phyloP scores from a whole-genome alignment of 805 yeast genomes.

The Yarrowia porcina region DNA sequence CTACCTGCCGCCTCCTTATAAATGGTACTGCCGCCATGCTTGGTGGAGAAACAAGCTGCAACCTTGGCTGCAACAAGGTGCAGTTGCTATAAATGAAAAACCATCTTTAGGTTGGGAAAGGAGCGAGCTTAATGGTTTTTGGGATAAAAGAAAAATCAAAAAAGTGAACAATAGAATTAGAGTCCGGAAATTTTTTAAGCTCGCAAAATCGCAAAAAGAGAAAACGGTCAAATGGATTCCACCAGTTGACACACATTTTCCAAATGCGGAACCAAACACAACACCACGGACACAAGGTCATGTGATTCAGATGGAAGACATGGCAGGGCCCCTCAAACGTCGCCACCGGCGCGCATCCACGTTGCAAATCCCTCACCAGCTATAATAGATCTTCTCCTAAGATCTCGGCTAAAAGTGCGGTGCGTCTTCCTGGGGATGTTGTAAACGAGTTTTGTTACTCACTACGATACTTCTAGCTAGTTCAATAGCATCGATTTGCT shows the following conservation, averaged over 20 bases:
- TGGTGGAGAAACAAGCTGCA: conserved; percentile 22
- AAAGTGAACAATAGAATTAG: not conserved
- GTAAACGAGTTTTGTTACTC: too few species aligned
- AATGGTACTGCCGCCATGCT: conserved; percentile 17
- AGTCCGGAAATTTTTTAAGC: conserved; percentile 18
- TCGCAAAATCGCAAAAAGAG: not conserved
- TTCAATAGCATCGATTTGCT: not conserved
- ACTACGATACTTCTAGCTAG: too few species aligned
- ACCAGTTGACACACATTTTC: not conserved
- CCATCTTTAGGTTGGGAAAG: conserved; percentile 11
- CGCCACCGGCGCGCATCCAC: not conserved
- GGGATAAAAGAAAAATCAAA: not conserved
- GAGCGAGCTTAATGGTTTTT: not conserved
- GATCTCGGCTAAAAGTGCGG: not conserved
- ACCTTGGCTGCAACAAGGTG: conserved; percentile 22
- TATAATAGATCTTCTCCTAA: not conserved
- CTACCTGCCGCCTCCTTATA: conserved; percentile 15
- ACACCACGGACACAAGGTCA: not conserved
- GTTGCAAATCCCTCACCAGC: not conserved
- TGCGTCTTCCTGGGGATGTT: not conserved
- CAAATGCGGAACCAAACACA: not conserved
- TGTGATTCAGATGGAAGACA: not conserved
- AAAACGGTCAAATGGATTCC: conserved; percentile 3
- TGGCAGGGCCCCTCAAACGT: not conserved
- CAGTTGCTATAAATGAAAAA: conserved; percentile 22